phyloP scores from a whole-genome alignment of 805 yeast species.

The Saccharomycopsis sp. region DNA sequence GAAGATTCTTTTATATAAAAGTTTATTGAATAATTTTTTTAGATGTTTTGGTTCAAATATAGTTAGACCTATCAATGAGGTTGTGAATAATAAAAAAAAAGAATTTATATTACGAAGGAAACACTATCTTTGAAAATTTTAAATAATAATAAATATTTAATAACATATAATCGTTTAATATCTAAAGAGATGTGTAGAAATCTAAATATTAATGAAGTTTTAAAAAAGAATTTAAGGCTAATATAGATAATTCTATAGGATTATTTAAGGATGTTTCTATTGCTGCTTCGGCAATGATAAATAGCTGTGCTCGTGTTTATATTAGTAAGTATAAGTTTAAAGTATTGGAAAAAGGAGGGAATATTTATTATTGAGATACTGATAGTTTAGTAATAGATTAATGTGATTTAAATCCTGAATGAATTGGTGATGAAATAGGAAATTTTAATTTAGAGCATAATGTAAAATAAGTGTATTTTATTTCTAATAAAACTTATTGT shows the following conservation, averaged over 20 bases:
- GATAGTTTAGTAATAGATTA: constrained; percentile 5
- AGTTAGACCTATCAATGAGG: background rate
- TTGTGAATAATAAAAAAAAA: background rate
- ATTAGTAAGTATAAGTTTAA: background rate
- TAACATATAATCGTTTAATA: constrained; percentile 1
- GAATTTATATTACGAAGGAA: background rate
- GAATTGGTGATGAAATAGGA: constrained; percentile 2
- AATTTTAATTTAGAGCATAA: background rate
- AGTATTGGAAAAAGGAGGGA: background rate
- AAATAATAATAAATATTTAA: background rate
- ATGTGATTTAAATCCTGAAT: constrained; percentile 2
- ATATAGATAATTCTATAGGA: background rate
- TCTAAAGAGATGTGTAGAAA: background rate
- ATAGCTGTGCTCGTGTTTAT: constrained; percentile 2
- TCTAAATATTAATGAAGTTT: background rate
- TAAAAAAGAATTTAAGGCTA: background rate
- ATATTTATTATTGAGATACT: constrained; percentile 4
- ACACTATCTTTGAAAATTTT: background rate
- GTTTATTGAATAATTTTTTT: constrained; percentile 6
- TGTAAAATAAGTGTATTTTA: constrained; percentile 2
- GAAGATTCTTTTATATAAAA: constrained; percentile 1
- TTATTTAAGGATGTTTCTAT: background rate
- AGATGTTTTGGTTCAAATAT: constrained; percentile 1
- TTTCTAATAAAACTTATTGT: constrained; percentile 3
- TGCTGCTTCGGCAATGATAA: background rate